Base-by-base conservation (phyloP, 1,139 yeast genomes). In the Taphrina sp. region DNA sequence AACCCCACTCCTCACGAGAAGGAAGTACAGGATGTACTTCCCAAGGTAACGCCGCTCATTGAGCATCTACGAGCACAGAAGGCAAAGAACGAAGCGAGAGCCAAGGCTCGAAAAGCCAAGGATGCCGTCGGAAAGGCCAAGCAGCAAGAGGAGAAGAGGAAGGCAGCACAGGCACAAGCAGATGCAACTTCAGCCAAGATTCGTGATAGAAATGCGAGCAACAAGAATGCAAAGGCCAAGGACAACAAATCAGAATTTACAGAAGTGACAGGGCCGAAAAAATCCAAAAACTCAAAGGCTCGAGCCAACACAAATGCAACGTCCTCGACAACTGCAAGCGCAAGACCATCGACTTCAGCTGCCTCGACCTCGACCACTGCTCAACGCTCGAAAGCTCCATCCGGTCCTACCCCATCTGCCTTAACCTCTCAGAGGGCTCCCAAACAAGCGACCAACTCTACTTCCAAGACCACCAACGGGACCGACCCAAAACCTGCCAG, bases 41-140 rank as follows among this genome's bases (percentile, higher is more conserved):
- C 36, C 38, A 35, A 35, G 41, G 28, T 43, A 5, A 59, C 61
- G 10, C 61, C 61, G 17, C 37, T 59, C 22, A 59, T 59, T 20
- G 61, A 58, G 23, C 54, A 45, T 33, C 26, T 59, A 17, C 44
- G 61, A 31, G 47, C 34, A 26, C 55, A 44, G 24, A 56, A 59
- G 54, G 37, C 45, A 37, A 46, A 42, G 41, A 35, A 51, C 10
- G 47, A 46, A 37, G 49, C 52, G 23, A 54, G 45, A 33, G 28
- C 16, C 10, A 49, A 49, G 38, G 35, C 47, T 10, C 17, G 42
- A 20, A 39, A 37, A 33, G 54, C 52, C n/a, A 35, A 39, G 34
- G 34, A 44, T 37, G 23, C 20, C 20, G 26, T 17, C 16, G 42
- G 43, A 16, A 43, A 52, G 20, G 46, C 44, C n/a, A 52, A 45